Evolutionary conservation across 768 basidiomycete species (phyloP), one percentile per base, ranked within the genome.

Genomic region (Suillus decipiens): DNA sequence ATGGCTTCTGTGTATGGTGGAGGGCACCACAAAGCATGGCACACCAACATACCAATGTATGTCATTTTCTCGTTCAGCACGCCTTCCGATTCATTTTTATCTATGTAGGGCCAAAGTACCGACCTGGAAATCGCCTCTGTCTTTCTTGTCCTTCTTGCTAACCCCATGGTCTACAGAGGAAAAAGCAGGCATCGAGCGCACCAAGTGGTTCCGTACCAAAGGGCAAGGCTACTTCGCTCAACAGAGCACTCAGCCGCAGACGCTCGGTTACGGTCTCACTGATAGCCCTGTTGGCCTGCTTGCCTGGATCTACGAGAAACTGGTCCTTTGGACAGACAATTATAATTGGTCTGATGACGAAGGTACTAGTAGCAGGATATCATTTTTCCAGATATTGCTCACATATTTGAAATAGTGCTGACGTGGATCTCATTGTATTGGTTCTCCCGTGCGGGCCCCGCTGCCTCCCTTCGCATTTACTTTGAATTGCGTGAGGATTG

Each of bases 301-400:
- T 12, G 81, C 77, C 2, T 84, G 83, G 83, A 81, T 85, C 22
- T 85, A 83, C 61, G 83, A 84, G 66, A 83, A 85, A 58, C 65
- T 84, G 15, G 75, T 80, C 31, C 69, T 71, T 36, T 84, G 81
- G 80, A 80, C 81, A 0, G 86, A 87, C 66, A 64, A 69, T 1
- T 86, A 88, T 69, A 78, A 78, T 0, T 88, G 86, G 86, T 76
- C 77, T 12, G 83, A 85, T 54, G 86, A 87, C 33, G 84, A 87
- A 73, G 77, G 87, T 28, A 28, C 28, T 28, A 28, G 28, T 68
- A n/a, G 81, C n/a, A 1, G 70, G 17, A 0, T 14, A 12, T 45
- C 17, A 10, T 3, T 8, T 28, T n/a, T 28, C 3, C 8, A 9
- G 5, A 34, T 37, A 12, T 22, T 14, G 22, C 51, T 8, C n/a